Evolutionary conservation across 768 basidiomycete genomes (phyloP).

Genomic region (Dendrothele bispora): DNA sequence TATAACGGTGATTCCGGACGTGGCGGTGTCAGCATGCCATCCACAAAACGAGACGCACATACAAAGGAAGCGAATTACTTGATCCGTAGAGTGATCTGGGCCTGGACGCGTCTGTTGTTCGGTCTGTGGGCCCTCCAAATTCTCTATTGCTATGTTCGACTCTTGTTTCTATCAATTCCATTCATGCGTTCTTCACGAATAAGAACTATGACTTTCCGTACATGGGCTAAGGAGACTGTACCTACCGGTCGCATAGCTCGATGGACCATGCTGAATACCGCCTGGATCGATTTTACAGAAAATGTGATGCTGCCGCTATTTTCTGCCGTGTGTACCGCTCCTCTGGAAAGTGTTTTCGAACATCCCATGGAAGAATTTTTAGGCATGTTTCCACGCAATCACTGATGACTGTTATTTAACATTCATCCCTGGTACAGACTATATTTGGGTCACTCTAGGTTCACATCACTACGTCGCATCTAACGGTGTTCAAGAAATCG

Average conservation of each 20-base stretch:
- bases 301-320: constrained; percentile 63
- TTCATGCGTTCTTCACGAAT: constrained; percentile 30
- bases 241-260: constrained; percentile 42
- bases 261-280: constrained; percentile 44
- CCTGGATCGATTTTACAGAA: constrained; percentile 53
- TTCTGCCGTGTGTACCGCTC: constrained; percentile 72
- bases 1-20: constrained; percentile 65
- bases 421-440: constrained; percentile 42
- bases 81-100: constrained; percentile 16
- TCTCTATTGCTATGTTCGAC: constrained; percentile 46
- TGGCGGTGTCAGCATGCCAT: constrained; percentile 53
- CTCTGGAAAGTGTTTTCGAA: constrained; percentile 48
- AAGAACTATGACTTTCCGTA: constrained; percentile 40
- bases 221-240: constrained; percentile 45
- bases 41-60: constrained; percentile 27
- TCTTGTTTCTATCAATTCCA: constrained; percentile 43
- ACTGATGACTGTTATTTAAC: not conserved
- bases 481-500: constrained; percentile 60
- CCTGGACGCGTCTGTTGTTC: constrained; percentile 37
- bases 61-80: constrained; percentile 16
- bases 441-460: constrained; percentile 66
- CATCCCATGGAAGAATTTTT: constrained; percentile 68
- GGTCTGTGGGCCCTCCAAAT: constrained; percentile 42
- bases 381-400: constrained; percentile 38
- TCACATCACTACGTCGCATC: constrained; percentile 68